phyloP scores from a whole-genome alignment of 129 eudicot genomes.

The Artemisia tridentata region DNA sequence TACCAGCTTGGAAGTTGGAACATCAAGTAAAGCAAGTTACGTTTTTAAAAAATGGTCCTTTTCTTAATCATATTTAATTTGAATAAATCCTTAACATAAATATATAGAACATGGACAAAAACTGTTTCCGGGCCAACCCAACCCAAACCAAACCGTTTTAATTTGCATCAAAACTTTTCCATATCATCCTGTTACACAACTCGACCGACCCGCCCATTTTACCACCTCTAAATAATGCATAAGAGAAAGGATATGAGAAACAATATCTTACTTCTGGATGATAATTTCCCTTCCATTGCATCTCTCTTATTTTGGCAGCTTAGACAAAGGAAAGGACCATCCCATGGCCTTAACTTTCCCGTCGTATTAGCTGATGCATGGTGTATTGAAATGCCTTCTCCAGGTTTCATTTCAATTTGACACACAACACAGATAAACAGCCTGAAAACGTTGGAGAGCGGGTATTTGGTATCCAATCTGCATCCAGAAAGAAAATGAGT shows the following conservation, averaged over 20 bases:
- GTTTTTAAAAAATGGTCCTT: too few relatives aligned
- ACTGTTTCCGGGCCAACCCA: background rate
- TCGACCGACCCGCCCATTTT: background rate
- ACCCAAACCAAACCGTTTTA: background rate
- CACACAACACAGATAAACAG: conserved; percentile 86
- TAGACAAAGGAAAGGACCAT: conserved; percentile 91
- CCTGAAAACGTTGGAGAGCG: conserved; percentile 86
- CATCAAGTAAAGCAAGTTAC: too few relatives aligned
- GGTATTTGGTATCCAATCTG: conserved; percentile 90
- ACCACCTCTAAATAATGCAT: background rate
- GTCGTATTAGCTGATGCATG: conserved; percentile 41
- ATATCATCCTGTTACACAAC: too few relatives aligned
- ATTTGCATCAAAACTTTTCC: background rate
- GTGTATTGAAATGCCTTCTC: conserved; percentile 93
- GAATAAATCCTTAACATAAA: too few relatives aligned
- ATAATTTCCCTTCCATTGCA: conserved; percentile 95
- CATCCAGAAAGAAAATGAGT: conserved; percentile 13
- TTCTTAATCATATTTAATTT: too few relatives aligned
- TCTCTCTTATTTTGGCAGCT: conserved; percentile 92
- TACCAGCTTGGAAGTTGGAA: too few relatives aligned
- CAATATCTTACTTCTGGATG: conserved; percentile 48
- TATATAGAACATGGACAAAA: too few relatives aligned
- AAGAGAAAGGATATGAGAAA: background rate
- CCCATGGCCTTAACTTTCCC: conserved; percentile 85
- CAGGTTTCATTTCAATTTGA: conserved; percentile 93